Evolutionary conservation across 495 filamentous ascomycete genomes (phyloP).

Genomic region (Xylaria flabelliformis): DNA sequence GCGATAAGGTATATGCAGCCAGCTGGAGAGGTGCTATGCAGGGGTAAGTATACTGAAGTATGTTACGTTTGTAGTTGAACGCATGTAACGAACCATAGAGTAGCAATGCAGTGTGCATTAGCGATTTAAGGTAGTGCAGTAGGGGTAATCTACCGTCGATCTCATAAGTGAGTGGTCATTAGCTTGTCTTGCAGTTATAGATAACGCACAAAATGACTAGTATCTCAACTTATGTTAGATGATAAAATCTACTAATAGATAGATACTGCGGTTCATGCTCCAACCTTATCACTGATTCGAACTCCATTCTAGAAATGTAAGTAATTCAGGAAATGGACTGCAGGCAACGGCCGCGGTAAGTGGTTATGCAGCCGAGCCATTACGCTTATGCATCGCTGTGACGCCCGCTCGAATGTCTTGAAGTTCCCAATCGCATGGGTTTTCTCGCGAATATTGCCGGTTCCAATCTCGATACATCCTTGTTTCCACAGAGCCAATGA

Average conservation of each 20-base stretch:
- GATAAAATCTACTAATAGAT: neutral
- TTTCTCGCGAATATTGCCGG: neutral
- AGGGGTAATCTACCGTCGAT: neutral
- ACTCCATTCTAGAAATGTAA: neutral
- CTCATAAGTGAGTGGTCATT: neutral
- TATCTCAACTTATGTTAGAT: neutral
- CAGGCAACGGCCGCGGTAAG: neutral
- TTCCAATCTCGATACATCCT: neutral
- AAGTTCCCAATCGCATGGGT: neutral
- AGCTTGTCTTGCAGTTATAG: neutral
- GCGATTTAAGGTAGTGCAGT: neutral
- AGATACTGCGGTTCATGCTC: neutral
- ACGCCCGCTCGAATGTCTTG: neutral
- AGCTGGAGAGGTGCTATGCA: too few species aligned
- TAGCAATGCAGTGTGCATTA: neutral
- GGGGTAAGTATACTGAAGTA: too few species aligned
- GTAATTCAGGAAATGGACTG: neutral
- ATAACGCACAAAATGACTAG: neutral
- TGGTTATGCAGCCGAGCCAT: neutral
- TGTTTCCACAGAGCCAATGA: neutral
- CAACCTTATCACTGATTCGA: neutral
- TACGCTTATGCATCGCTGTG: neutral
- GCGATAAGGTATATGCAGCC: neutral
- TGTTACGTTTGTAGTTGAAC: too few species aligned
- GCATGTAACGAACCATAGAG: too few species aligned